Evolutionary conservation across 2,329 filamentous ascomycete genomes (phyloP), one percentile per base, ranked within the genome.

Genomic region (Scedosporium apiospermum): DNA sequence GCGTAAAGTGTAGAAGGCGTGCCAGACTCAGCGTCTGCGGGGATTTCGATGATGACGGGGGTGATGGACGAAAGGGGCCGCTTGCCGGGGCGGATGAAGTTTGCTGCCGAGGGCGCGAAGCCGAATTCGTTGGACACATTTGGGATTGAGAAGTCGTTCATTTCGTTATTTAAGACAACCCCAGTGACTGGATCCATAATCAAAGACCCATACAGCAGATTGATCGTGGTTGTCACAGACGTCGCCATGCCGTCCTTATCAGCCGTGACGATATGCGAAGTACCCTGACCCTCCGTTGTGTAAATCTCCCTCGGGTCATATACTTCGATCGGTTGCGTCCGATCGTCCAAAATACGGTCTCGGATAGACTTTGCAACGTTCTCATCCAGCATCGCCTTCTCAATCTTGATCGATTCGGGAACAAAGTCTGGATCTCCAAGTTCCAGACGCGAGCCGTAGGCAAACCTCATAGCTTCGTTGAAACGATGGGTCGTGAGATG

Each of bases 101-200:
- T 97, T 55, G 87, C 82, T 3, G 86, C 84, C 0, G 85, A 88
- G 1, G 93, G 92, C 55, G 88, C 83, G 76, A 91, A 96, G 61
- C 91, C 92, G 71, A 97, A 98, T 27, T 87, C 85, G 72, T 96
- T 96, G 63, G 80, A 81, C 1, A 82, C 77, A 61, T 85, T 85
- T 0, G 93, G 93, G 68, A 96, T 92, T 58, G 88, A 91, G 77
- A 97, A 97, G 76, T 96, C 91, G 77, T 87, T 82, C 80, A 85
- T 85, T 73, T 88, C 82, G 72, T 86, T 80, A 73, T 87, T 88
- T 6, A 96, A 84, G 62, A 96, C 90, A 63, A 96, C 82, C 18
- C 93, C 93, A 0, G 91, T 93, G 67, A 88, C 82, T 0, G 91
- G 90, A 0, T 93, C 88, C 75, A 96, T 85, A 66, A 96, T 73